Conservation (phyloP, 1,139 yeast genomes). For the Fermentozyma sake region DNA sequence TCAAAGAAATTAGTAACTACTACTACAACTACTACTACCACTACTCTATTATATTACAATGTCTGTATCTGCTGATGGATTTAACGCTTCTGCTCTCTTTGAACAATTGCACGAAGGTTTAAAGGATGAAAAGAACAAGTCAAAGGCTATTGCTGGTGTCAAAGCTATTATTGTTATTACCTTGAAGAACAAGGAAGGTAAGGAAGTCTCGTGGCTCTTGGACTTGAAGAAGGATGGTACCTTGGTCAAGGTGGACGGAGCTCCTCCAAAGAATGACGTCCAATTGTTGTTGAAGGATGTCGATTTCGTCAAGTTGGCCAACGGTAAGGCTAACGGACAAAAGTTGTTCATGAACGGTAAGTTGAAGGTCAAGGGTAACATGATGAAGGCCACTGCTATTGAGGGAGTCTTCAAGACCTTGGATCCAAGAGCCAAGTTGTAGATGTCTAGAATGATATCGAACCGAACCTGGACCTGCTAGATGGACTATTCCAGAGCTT, state of each 20-base stretch:
- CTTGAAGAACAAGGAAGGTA: conserved; percentile 64
- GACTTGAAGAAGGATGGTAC: conserved; percentile 67
- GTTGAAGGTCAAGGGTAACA: conserved; percentile 82
- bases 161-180: conserved; percentile 65
- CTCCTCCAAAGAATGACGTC: conserved; percentile 56
- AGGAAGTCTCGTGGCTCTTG: conserved; percentile 63
- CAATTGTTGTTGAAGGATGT: conserved; percentile 60
- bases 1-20: background rate
- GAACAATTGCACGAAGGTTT: conserved; percentile 39
- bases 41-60: conserved; percentile 11
- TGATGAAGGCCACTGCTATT: conserved; percentile 82
- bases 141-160: conserved; percentile 47
- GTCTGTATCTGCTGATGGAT: conserved; percentile 45
- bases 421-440: conserved; percentile 50
- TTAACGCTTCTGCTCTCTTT: conserved; percentile 45
- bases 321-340: conserved; percentile 81
- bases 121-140: conserved; percentile 32
- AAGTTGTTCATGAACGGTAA: conserved; percentile 80
- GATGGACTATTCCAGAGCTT: no score
- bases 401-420: conserved; percentile 70
- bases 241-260: conserved; percentile 45
- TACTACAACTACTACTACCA: conserved; percentile 3
- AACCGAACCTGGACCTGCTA: background rate
- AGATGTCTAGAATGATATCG: conserved; percentile 9
- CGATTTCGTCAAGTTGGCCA: conserved; percentile 64